Percentiles rank a stretch among this genome's conserved stretches.
Evolutionary conservation across 768 basidiomycete species (phyloP).

Genomic region (Rhizopogon vesiculosus): DNA sequence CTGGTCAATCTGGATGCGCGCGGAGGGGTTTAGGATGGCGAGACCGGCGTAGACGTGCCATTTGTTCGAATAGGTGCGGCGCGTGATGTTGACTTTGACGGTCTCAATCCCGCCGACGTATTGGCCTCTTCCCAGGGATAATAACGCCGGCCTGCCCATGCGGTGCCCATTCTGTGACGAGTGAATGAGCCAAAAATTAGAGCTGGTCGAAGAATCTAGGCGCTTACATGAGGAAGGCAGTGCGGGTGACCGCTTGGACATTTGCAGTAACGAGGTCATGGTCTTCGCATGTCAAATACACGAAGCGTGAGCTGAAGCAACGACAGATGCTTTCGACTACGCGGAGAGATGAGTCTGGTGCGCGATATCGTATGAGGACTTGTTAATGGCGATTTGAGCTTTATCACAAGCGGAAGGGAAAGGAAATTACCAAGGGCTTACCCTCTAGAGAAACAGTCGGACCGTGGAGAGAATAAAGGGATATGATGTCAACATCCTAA

Average conservation of each 20-base stretch:
- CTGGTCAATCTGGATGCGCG: conserved; percentile 84
- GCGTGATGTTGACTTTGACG: conserved; percentile 91
- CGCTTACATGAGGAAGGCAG: conserved; percentile 86
- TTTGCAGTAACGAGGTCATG: conserved; percentile 97
- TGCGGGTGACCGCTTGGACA: conserved; percentile 97
- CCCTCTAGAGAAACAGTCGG: conserved; percentile 83
- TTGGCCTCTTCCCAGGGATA: conserved; percentile 96
- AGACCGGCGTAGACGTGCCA: conserved; percentile 99
- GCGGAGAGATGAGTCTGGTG: conserved; percentile 60
- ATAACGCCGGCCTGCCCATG: conserved; percentile 70
- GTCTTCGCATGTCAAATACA: conserved; percentile 90
- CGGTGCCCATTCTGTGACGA: conserved; percentile 86
- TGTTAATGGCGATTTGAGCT: conserved; percentile 24
- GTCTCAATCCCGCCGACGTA: conserved; percentile 98
- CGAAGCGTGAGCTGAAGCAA: conserved; percentile 79
- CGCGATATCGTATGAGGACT: conserved; percentile 89
- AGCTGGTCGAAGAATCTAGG: background rate
- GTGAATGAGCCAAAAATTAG: conserved; percentile 1
- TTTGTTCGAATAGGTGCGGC: conserved; percentile 94
- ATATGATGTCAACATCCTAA: conserved; percentile 81
- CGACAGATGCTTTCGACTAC: conserved; percentile 81
- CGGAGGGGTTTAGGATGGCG: conserved; percentile 94
- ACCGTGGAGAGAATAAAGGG: conserved; percentile 92
- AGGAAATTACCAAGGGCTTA: conserved; percentile 74
- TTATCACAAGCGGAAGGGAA: background rate